Conservation (phyloP, 768 basidiomycete species). For the Cubamyces sp. region DNA sequence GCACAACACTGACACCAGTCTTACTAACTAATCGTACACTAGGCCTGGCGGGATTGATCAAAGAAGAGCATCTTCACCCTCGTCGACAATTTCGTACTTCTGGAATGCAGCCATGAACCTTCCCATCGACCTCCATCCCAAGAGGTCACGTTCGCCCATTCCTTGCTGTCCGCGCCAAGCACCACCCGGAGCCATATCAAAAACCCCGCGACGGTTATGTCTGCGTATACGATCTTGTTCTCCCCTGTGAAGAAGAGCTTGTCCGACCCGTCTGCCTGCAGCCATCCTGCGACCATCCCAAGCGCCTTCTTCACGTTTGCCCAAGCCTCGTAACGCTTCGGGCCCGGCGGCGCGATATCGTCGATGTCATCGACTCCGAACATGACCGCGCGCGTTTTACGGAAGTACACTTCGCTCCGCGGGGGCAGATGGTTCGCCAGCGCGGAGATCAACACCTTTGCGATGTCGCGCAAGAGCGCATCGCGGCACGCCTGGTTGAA, state of each 20-base stretch:
- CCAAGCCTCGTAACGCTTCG: not conserved
- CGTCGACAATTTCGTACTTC: conserved; percentile 35
- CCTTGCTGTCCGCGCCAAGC: conserved; percentile 32
- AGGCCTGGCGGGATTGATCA: too few species aligned
- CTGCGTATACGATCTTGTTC: conserved; percentile 38
- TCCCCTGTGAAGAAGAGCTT: conserved; percentile 39
- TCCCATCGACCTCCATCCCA: conserved; percentile 47
- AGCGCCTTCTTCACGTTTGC: conserved; percentile 33
- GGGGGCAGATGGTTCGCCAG: conserved; percentile 7
- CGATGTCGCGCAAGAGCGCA: conserved; percentile 29
- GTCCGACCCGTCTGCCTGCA: conserved; percentile 34
- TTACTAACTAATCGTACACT: conserved; percentile 24
- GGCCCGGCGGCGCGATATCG: conserved; percentile 40
- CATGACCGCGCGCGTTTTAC: conserved; percentile 38
- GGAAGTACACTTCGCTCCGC: conserved; percentile 36
- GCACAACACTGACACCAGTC: too few species aligned
- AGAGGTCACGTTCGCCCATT: conserved; percentile 39
- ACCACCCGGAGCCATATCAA: conserved; percentile 41
- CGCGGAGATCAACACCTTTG: conserved; percentile 23
- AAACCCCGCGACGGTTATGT: conserved; percentile 39
- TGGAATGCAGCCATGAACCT: conserved; percentile 38
- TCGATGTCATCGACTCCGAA: not conserved
- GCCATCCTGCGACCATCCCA: conserved; percentile 35
- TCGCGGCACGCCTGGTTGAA: conserved; percentile 34
- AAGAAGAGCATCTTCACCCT: conserved; percentile 32